Base-by-base conservation (phyloP, 441 rosid species). In the Rhodomyrtus psidioides region DNA sequence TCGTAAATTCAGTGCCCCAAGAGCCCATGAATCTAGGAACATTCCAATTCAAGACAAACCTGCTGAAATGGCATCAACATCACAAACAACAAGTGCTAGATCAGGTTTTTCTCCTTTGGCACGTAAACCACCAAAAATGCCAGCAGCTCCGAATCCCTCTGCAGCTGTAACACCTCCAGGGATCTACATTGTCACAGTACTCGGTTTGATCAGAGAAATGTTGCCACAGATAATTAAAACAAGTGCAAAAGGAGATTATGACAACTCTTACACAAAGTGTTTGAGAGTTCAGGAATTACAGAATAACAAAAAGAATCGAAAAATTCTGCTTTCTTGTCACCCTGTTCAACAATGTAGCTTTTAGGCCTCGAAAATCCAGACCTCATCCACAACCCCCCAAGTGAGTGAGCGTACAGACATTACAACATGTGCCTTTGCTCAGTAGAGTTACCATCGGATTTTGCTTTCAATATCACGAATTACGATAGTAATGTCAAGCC, bases 111-210 rank as follows among this genome's bases (percentile, higher is more conserved):
- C 93, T 86, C 97, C 97, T 88, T 93, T 88, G 85, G 98, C 98
- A 55, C 98, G 94, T 89, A 95, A 89, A 26, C 99, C 97, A 54
- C 94, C 98, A 91, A 91, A 95, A 83, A 95, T 92, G 30, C 98
- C 98, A 24, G 96, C 93, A 82, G 99, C 98, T 87, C 92, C 92
- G 88, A 97, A 96, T 79, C 99, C 99, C 90, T 92, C 94, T 0
- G 99, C 96, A 82, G 99, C 99, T 23, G 98, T 95, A 89, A 97
- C 98, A 84, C 99, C 98, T 55, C 99, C 99, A 6, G 97, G 92
- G 88, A 96, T 90, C 99, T 97, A 89, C 79, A 89, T n/a, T 54
- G 56, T 87, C 81, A 60, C 17, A 82, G 39, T 23, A 75, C 4
- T 65, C 5, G 51, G 27, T 70, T 24, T 15, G n/a, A 14, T 27